These are phyloP conservation scores for Stylosanthes scabra DNA, from an alignment of 331 rosid species.

Conservation along the genomic window DNA sequence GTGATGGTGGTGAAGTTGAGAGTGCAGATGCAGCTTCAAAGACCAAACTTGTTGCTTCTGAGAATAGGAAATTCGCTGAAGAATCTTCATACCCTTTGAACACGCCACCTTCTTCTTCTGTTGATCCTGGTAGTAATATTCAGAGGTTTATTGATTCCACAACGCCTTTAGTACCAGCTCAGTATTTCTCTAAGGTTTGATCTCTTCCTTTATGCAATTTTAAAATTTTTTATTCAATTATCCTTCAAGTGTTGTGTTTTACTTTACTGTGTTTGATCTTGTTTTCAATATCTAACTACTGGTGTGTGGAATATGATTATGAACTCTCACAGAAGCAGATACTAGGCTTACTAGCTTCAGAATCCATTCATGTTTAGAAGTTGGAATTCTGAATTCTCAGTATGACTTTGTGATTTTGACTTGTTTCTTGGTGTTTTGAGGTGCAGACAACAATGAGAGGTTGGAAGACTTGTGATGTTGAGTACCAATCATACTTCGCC, in stretches of 20 bases:
- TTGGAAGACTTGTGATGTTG: conserved; percentile 74
- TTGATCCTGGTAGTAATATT: conserved; percentile 51
- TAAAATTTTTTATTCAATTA: background rate
- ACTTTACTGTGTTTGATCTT: conserved; percentile 7
- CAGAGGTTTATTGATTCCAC: conserved; percentile 69
- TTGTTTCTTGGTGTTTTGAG: conserved; percentile 31
- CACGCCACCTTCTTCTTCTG: conserved; percentile 41
- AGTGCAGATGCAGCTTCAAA: conserved; percentile 47
- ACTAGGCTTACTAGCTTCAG: background rate
- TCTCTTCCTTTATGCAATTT: conserved; percentile 31
- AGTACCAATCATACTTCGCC: conserved; percentile 65
- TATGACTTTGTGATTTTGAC: conserved; percentile 21
- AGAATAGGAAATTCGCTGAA: conserved; percentile 40
- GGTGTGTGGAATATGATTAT: conserved; percentile 14
- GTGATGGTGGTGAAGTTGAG: conserved; percentile 47
- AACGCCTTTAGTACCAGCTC: conserved; percentile 65
- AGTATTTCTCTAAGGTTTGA: conserved; percentile 77
- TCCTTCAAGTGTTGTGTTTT: conserved; percentile 21
- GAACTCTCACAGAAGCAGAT: conserved; percentile 1
- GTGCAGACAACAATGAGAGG: conserved; percentile 73
- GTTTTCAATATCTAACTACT: conserved; percentile 15
- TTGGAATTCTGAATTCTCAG: background rate
- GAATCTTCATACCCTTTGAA: conserved; percentile 37
- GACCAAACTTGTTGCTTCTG: conserved; percentile 42
- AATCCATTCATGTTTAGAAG: too few relatives aligned